Conservation (phyloP, 352 stramenopile species). For the Globisporangium splendens region DNA sequence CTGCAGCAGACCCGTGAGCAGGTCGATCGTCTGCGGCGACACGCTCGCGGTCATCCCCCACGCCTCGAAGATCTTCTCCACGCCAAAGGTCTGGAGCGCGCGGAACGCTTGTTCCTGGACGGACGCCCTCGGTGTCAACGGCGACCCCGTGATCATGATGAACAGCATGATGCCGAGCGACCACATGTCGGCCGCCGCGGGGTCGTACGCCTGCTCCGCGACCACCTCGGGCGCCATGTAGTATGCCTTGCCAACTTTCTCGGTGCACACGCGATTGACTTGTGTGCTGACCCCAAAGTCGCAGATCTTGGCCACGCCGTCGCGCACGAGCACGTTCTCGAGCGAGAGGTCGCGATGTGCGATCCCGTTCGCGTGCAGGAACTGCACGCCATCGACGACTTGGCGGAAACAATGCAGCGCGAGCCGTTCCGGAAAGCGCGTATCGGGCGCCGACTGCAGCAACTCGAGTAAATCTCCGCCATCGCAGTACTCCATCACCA, state of each 20-base stretch:
- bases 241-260: conserved; percentile 37
- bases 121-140: conserved; percentile 28
- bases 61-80: conserved; percentile 37
- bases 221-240: conserved; percentile 64
- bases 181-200: conserved; percentile 55
- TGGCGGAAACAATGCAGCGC: conserved; percentile 29
- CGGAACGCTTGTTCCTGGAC: conserved; percentile 28
- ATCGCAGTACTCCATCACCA: conserved; percentile 53
- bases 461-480: conserved; percentile 42
- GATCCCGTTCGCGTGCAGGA: conserved; percentile 35
- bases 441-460: conserved; percentile 21
- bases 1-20: conserved; percentile 36
- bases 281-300: conserved; percentile 55
- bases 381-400: conserved; percentile 28
- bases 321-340: conserved; percentile 47
- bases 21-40: conserved; percentile 15
- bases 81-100: conserved; percentile 27
- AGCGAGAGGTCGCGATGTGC: conserved; percentile 54
- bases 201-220: conserved; percentile 31
- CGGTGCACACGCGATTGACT: conserved; percentile 12
- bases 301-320: conserved; percentile 33
- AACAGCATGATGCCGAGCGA: conserved; percentile 65
- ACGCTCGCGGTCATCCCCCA: conserved; percentile 41
- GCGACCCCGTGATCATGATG: conserved; percentile 59
- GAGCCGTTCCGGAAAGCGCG: conserved; percentile 19